These are phyloP conservation scores for Cardamine resedifolia DNA, from an alignment of 345 rosid species.

Conservation along the genomic window DNA sequence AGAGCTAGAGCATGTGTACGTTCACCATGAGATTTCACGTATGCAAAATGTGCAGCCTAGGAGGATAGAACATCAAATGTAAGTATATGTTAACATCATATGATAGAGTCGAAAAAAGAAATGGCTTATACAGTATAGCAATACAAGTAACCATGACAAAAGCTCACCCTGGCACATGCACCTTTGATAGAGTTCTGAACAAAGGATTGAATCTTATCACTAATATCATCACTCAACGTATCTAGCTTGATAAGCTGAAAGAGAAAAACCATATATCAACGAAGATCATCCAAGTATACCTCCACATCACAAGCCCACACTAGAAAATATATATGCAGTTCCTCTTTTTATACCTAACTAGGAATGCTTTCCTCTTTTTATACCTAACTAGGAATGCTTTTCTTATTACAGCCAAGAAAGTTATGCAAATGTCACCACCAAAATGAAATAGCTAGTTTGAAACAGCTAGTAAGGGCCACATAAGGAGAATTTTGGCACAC, in stretches of 20 bases:
- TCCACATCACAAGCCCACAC: constrained; percentile 1
- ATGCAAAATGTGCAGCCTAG: constrained; percentile 59
- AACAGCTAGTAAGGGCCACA: neutral
- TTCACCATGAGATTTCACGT: constrained; percentile 56
- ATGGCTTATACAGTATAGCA: constrained; percentile 2
- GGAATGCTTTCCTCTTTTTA: constrained; percentile 3
- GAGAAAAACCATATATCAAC: constrained; percentile 25
- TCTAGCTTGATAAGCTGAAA: constrained; percentile 56
- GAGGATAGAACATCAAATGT: constrained; percentile 23
- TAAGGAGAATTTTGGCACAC: constrained; percentile 7
- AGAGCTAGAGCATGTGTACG: constrained; percentile 69
- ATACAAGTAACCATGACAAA: constrained; percentile 20
- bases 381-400: constrained; percentile 13
- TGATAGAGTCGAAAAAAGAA: neutral
- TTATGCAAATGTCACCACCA: neutral
- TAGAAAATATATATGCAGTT: constrained; percentile 11
- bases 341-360: constrained; percentile 12
- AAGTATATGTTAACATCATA: constrained; percentile 5
- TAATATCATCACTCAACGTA: constrained; percentile 44
- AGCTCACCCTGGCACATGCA: constrained; percentile 69
- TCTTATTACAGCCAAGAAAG: neutral
- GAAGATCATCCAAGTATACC: constrained; percentile 20
- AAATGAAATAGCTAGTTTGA: neutral
- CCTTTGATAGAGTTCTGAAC: constrained; percentile 71
- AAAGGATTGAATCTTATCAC: constrained; percentile 53